Evolutionary conservation across 1,284 basidiomycete genomes (phyloP), one percentile per base, ranked within the genome.

Genomic region (Trichosporon sp.): DNA sequence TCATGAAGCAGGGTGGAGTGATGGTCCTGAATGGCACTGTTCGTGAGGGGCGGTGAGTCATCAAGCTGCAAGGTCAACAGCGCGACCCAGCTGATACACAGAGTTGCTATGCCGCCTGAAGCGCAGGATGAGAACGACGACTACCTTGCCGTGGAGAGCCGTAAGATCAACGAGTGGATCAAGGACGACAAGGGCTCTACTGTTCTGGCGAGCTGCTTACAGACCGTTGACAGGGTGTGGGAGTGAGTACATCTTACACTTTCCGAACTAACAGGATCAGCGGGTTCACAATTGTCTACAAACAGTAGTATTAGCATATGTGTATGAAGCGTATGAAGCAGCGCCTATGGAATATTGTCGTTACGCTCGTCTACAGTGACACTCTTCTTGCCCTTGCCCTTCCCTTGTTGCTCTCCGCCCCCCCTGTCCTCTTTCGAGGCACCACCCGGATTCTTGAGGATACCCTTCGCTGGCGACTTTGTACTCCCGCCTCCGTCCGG

Each of bases 141-240:
- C 31, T 75, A 76, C 9, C 34, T 31, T 0, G 81, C 79, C 12
- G 60, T 81, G 56, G 71, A 60, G 56, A 29, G 13, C 27, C 21
- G 79, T 38, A 77, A 74, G 71, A 65, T 82, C 62, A 80, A 77
- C 64, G 78, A 82, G 34, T 82, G 80, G 80, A 72, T 80, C 53
- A 68, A 81, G 68, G 31, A 73, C 64, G 81, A 82, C 72, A 44
- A 42, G 12, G 81, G 81, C 15, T 78, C 76, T 72, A 78, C 77
- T 23, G 79, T 82, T 18, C 62, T 81, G 38, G 72, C 73, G 58
- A 75, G 69, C 62, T 76, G 74, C 11, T 71, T 79, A 3, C 81
- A 82, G 72, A 82, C 80, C 1, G 81, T 82, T 12, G 79, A 67
- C 18, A 80, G 79, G 73, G 66, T 31, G 29, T 82, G 81, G 81